Percentiles rank a stretch among this genome's conserved stretches.
phyloP scores from a whole-genome alignment of 176 grass and related monocot genomes.

The Oryza officinalis region DNA sequence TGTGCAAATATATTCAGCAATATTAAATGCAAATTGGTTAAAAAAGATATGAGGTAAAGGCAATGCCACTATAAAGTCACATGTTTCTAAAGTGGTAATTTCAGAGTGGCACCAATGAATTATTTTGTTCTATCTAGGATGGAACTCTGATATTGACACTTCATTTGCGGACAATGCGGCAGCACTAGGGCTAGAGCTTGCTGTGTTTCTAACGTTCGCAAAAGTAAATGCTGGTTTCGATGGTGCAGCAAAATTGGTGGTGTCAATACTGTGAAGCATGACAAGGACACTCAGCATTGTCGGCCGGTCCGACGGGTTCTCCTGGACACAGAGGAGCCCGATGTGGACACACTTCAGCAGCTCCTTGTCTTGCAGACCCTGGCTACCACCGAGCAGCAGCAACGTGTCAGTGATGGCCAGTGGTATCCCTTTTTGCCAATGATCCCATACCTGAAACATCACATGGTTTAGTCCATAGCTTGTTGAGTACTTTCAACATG shows the following conservation, averaged over 20 bases:
- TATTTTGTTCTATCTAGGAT: background rate
- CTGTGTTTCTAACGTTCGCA: background rate
- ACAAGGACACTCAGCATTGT: background rate
- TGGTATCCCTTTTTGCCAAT: conserved; percentile 3
- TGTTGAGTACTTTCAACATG: too few relatives aligned
- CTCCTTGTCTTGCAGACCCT: background rate
- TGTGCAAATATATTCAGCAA: too few relatives aligned
- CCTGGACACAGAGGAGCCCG: conserved; percentile 37
- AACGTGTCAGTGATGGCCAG: conserved; percentile 16
- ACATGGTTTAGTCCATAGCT: background rate
- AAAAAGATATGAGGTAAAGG: too few relatives aligned
- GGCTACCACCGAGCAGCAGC: background rate
- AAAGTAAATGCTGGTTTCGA: background rate
- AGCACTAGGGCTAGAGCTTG: background rate
- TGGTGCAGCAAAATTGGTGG: background rate
- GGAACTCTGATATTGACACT: background rate
- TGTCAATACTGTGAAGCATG: background rate
- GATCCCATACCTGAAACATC: conserved; percentile 33
- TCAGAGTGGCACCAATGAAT: too few relatives aligned
- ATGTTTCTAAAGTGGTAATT: too few relatives aligned
- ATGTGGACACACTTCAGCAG: conserved; percentile 40
- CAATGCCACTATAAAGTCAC: too few relatives aligned
- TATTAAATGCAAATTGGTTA: too few relatives aligned
- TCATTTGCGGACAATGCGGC: background rate
- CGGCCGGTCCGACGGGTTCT: background rate